These are phyloP conservation scores for Inosperma sp. DNA, from an alignment of 768 basidiomycete species.

Conservation along the genomic window DNA sequence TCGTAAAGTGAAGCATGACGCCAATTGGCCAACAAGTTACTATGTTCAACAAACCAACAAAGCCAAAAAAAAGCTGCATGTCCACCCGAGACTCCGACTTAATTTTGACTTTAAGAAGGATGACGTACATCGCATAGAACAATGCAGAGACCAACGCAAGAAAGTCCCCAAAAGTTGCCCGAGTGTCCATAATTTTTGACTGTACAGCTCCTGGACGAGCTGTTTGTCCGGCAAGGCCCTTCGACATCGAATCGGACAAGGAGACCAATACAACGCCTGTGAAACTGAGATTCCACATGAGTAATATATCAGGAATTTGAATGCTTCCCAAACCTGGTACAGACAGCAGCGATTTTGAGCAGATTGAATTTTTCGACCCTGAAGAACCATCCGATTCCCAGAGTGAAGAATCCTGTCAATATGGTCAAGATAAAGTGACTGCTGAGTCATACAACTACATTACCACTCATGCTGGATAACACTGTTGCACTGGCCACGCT, in stretches of 20 bases:
- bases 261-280: conserved; percentile 86
- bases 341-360: conserved; percentile 71
- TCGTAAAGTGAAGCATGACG: conserved; percentile 66
- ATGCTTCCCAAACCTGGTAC: conserved; percentile 56
- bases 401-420: conserved; percentile 81
- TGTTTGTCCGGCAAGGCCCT: conserved; percentile 24
- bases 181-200: conserved; percentile 15
- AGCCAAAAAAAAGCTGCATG: conserved; percentile 95
- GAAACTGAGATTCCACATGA: conserved; percentile 32
- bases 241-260: conserved; percentile 60
- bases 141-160: conserved; percentile 84
- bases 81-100: conserved; percentile 77
- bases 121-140: conserved; percentile 86
- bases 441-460: conserved; percentile 20
- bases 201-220: conserved; percentile 15
- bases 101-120: conserved; percentile 84
- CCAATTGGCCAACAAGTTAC: conserved; percentile 72
- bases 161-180: conserved; percentile 67
- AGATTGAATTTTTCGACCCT: conserved; percentile 73
- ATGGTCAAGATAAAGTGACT: not conserved
- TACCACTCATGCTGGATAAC: conserved; percentile 85
- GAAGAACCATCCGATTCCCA: conserved; percentile 77
- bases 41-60: conserved; percentile 86
- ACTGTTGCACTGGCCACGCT: conserved; percentile 94
- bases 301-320: not conserved